Base-by-base conservation (phyloP, 345 rosid species). In the Eucalyptus camaldulensis region DNA sequence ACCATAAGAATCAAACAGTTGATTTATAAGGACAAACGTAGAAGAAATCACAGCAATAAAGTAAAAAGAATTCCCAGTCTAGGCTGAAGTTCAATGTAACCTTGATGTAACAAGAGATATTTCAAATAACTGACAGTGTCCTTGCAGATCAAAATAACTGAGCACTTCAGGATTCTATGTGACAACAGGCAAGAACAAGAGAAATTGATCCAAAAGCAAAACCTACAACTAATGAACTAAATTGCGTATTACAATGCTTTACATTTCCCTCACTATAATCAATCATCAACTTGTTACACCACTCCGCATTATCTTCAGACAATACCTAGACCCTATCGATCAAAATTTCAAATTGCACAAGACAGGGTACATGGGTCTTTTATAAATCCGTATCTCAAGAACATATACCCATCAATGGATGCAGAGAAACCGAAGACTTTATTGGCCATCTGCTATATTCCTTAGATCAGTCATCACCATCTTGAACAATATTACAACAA, bases 121-220 rank as follows among this genome's bases (percentile, higher is more conserved):
- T 21, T 76, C 27, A 0, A 6, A 19, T 6, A 76, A 76, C 27
- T 3, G 83, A 37, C 15, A 37, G 27, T 6, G 1, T 76, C 0
- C 0, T 0, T 2, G 15, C 45, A 10, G 0, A 72, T 2, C 25
- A 37, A 2, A 37, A 72, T 76, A 6, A 37, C 0, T 19, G 8
- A 72, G 0, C 1, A 5, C 2, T 10, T 76, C 5, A 3, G 15
- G 47, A 31, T 76, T 10, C 83, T 33, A 6, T 21, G 1, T 0
- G 1, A 76, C 0, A 0, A 37, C 0, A 10, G 8, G 8, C 47
- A 76, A 76, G 47, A 19, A 72, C 6, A 3, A 13, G 15, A 49
- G 0, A 49, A 14, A 49, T 49, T 72, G 8, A 37, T 37, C 27
- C 83, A 3, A 37, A 76, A 76, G 83, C 27, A 21, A 37, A 21